These are phyloP conservation scores for Sphagnum fallax DNA, from an alignment of 228 moss, liverwort and hornwort species.

Conservation along the genomic window DNA sequence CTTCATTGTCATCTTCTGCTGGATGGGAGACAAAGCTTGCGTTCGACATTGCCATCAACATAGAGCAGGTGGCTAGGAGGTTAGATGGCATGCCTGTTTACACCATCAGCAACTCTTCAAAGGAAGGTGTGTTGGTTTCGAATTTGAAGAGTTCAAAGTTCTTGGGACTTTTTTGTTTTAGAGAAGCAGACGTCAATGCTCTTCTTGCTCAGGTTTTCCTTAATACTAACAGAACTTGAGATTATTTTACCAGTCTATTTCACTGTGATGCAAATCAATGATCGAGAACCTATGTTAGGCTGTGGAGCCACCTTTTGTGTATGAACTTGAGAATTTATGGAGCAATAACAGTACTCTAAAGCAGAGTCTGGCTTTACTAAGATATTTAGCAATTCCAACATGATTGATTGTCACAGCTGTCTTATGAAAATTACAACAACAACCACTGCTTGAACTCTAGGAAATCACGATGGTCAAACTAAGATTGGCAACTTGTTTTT, in stretches of 20 bases:
- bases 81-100: constrained; percentile 90
- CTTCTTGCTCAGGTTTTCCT: constrained; percentile 76
- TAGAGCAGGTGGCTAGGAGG: constrained; percentile 73
- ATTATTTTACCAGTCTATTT: not conserved
- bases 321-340: not conserved
- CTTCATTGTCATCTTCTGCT: constrained; percentile 6
- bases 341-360: not conserved
- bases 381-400: not conserved
- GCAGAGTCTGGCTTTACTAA: not conserved
- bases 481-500: no score
- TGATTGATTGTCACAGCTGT: not conserved
- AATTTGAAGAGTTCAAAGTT: constrained; percentile 85
- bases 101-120: constrained; percentile 95
- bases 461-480: not conserved
- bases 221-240: no score
- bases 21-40: constrained; percentile 46
- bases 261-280: constrained; percentile 57
- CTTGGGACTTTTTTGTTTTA: constrained; percentile 90
- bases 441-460: no score
- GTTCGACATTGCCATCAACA: constrained; percentile 87
- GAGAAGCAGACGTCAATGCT: constrained; percentile 75
- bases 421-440: not conserved
- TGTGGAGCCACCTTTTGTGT: constrained; percentile 60
- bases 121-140: constrained; percentile 88
- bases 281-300: constrained; percentile 88